Conservation (phyloP, 805 yeast species). For the Schwanniomyces vanrijiae region DNA sequence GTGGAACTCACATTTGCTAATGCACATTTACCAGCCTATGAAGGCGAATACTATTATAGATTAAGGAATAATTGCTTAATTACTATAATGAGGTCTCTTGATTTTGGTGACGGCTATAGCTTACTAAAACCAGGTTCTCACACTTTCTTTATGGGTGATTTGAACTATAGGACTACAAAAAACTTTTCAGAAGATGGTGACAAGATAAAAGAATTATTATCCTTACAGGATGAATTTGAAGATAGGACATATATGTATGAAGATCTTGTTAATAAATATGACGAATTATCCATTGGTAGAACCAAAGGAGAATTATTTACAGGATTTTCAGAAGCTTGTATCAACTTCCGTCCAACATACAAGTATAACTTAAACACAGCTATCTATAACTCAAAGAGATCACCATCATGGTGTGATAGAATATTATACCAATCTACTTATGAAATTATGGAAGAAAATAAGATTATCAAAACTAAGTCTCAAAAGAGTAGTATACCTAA, state of each 20-base stretch:
- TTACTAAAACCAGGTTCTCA: conserved; percentile 55
- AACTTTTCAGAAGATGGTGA: conserved; percentile 9
- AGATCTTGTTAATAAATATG: conserved; percentile 32
- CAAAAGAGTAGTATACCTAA: conserved; percentile 13
- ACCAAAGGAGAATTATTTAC: conserved; percentile 46
- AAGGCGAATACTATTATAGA: conserved; percentile 51
- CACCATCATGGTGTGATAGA: conserved; percentile 92
- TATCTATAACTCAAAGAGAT: conserved; percentile 56
- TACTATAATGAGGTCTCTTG: conserved; percentile 51
- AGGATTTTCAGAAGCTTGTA: conserved; percentile 67
- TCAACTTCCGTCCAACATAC: conserved; percentile 77
- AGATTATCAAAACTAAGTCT: not conserved
- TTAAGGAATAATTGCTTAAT: conserved; percentile 55
- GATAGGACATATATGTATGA: conserved; percentile 9
- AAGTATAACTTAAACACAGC: conserved; percentile 57
- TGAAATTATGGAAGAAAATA: conserved; percentile 7
- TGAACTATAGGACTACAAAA: conserved; percentile 67
- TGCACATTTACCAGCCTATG: conserved; percentile 78
- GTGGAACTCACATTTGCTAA: conserved; percentile 59
- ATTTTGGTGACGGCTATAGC: conserved; percentile 58
- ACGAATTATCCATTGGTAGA: conserved; percentile 51
- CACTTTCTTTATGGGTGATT: conserved; percentile 78
- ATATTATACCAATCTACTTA: conserved; percentile 57
- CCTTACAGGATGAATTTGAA: conserved; percentile 22
- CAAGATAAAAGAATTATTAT: conserved; percentile 18